A percentile compares a stretch with the other conserved stretches of the same genome.
phyloP scores from a whole-genome alignment of 2,329 filamentous ascomycete genomes.

The Colletotrichum eleusines region DNA sequence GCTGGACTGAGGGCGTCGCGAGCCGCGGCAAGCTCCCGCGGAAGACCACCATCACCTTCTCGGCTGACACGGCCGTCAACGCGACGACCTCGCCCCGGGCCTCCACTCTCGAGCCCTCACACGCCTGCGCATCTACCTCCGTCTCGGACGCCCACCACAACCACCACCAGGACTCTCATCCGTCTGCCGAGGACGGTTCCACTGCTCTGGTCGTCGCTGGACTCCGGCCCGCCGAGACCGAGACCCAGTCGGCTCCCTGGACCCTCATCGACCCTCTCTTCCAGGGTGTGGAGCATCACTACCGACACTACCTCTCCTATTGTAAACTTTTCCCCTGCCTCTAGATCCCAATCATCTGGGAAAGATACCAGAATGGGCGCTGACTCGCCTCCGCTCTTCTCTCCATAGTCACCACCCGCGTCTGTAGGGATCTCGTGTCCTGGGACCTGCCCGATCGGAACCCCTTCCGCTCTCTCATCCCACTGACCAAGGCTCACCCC shows the following conservation, averaged over 20 bases:
- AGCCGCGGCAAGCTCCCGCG: conserved; percentile 58
- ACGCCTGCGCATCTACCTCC: background rate
- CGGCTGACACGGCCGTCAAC: conserved; percentile 4
- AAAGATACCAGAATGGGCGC: conserved; percentile 26
- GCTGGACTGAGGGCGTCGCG: conserved; percentile 63
- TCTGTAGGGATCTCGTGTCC: conserved; percentile 66
- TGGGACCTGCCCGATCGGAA: conserved; percentile 58
- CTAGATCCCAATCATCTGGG: conserved; percentile 24
- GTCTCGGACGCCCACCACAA: background rate
- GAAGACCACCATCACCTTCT: conserved; percentile 52
- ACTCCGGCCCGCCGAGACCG: conserved; percentile 40
- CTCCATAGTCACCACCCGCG: conserved; percentile 60
- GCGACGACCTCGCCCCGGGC: background rate
- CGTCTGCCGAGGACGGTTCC: conserved; percentile 3
- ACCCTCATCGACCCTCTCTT: conserved; percentile 58
- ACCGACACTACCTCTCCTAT: conserved; percentile 57
- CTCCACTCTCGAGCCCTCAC: background rate
- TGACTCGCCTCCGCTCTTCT: conserved; percentile 23
- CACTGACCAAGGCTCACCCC: conserved; percentile 55
- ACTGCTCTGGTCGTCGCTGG: conserved; percentile 44
- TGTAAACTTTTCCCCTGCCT: conserved; percentile 49
- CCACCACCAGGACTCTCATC: background rate
- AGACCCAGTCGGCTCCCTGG: conserved; percentile 50
- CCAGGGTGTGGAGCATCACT: conserved; percentile 66
- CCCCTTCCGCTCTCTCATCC: conserved; percentile 60